These are phyloP conservation scores for Tephrocybe sp. DNA, from an alignment of 768 basidiomycete genomes.

Conservation along the genomic window DNA sequence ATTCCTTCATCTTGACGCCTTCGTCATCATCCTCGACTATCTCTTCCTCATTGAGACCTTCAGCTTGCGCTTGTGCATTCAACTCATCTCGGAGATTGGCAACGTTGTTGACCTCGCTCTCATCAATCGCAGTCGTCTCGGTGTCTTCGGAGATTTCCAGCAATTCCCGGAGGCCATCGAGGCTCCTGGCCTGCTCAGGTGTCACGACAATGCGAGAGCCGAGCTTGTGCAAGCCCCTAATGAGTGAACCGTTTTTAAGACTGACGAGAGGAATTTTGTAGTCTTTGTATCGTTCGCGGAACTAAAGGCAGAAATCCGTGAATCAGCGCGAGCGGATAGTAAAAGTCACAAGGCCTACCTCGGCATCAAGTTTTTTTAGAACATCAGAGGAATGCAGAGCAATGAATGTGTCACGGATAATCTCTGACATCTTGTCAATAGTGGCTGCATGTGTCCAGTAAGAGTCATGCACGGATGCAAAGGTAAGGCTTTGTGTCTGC, in stretches of 20 bases:
- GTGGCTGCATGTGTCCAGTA: conserved; percentile 96
- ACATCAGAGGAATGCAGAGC: conserved; percentile 88
- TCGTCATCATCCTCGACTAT: conserved; percentile 25
- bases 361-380: conserved; percentile 63
- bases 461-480: conserved; percentile 97
- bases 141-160: conserved; percentile 35
- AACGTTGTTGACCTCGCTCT: conserved; percentile 19
- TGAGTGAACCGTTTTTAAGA: conserved; percentile 33
- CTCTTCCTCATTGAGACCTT: conserved; percentile 17
- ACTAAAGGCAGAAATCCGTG: conserved; percentile 35
- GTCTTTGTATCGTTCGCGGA: conserved; percentile 71
- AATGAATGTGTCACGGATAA: conserved; percentile 93
- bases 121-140: conserved; percentile 29
- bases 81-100: conserved; percentile 8
- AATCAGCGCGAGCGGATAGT: conserved; percentile 1
- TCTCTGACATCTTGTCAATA: conserved; percentile 84
- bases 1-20: conserved; percentile 21
- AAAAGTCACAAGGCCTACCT: conserved; percentile 46
- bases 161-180: conserved; percentile 29
- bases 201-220: conserved; percentile 44
- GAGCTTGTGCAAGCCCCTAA: conserved; percentile 39
- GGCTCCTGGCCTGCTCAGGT: conserved; percentile 33
- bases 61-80: conserved; percentile 18
- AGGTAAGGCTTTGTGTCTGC: conserved; percentile 72
- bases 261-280: conserved; percentile 61